These are phyloP conservation scores for Avena insularis DNA, from an alignment of 176 grass and related monocot genomes.

Conservation along the genomic window DNA sequence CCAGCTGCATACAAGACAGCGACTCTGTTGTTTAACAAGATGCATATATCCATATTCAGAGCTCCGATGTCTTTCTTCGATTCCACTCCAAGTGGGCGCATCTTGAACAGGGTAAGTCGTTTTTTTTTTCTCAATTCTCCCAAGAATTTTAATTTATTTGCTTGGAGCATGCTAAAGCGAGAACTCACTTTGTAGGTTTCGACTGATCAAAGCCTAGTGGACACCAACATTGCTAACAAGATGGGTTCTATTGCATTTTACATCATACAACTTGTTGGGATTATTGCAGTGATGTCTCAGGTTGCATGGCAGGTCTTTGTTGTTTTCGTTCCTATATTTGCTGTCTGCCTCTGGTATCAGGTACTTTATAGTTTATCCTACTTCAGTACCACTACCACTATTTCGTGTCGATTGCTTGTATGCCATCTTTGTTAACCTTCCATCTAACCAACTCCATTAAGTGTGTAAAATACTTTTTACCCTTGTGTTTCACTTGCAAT, in stretches of 20 bases:
- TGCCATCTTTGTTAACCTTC: background rate
- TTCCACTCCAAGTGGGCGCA: conserved; percentile 42
- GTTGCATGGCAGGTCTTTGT: conserved; percentile 63
- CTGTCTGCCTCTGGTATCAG: conserved; percentile 6
- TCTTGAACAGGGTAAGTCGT: conserved; percentile 37
- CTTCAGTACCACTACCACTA: background rate
- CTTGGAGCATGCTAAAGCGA: conserved; percentile 14
- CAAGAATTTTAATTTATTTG: conserved; percentile 24
- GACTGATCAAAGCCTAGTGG: conserved; percentile 79
- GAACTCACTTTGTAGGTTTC: conserved; percentile 60
- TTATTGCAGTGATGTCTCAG: conserved; percentile 66
- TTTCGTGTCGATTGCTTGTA: background rate
- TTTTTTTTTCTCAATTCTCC: background rate
- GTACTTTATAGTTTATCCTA: conserved; percentile 16
- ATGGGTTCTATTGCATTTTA: conserved; percentile 60
- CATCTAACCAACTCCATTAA: background rate
- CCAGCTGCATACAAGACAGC: conserved; percentile 43
- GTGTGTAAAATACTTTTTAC: background rate
- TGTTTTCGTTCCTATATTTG: conserved; percentile 33
- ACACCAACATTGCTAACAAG: conserved; percentile 58
- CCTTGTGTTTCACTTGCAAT: background rate
- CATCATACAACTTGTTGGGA: conserved; percentile 66
- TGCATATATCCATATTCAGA: conserved; percentile 40
- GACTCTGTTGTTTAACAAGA: conserved; percentile 40
- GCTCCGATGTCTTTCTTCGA: conserved; percentile 51